Evolutionary conservation across 352 stramenopile genomes (phyloP), one percentile per base, ranked within the genome.

Genomic region (Aphanomyces invadans): DNA sequence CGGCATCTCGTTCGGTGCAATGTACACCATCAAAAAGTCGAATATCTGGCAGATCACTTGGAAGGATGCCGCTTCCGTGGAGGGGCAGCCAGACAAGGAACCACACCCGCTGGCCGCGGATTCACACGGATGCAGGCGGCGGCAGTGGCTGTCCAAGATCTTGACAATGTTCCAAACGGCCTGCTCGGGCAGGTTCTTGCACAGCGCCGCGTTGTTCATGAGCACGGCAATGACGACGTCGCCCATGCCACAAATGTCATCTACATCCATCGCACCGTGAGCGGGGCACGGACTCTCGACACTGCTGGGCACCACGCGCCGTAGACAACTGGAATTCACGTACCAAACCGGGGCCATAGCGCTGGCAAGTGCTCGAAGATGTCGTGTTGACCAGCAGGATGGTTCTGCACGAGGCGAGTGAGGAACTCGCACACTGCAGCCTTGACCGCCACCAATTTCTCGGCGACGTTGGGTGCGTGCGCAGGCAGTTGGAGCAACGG

Each of bases 21-120:
- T 64, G 55, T 51, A 64, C 2, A 46, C 38, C 5, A 64, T 32
- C 19, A 45, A 9, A 28, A 64, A 64, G 19, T 64, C 55, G 36
- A 52, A 21, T 4, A 64, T 31, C 10, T 33, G 36, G 12, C 55
- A 36, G 33, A 64, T 52, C 4, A 46, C 38, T n/a, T 21, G 19
- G 29, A 64, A 51, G 7, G 49, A 57, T 7, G 53, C 53, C 5
- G 23, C 15, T 9, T n/a, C n/a, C n/a, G n/a, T n/a, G n/a, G n/a
- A n/a, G n/a, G n/a, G n/a, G n/a, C n/a, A n/a, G n/a, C n/a, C n/a
- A n/a, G n/a, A n/a, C n/a, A n/a, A n/a, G n/a, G n/a, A n/a, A n/a
- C n/a, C n/a, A n/a, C n/a, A n/a, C n/a, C n/a, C n/a, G n/a, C n/a
- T n/a, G n/a, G n/a, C n/a, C n/a, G n/a, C n/a, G n/a, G n/a, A n/a